Evolutionary conservation across 352 stramenopile genomes (phyloP).

Genomic region (Globisporangium abappressorium): DNA sequence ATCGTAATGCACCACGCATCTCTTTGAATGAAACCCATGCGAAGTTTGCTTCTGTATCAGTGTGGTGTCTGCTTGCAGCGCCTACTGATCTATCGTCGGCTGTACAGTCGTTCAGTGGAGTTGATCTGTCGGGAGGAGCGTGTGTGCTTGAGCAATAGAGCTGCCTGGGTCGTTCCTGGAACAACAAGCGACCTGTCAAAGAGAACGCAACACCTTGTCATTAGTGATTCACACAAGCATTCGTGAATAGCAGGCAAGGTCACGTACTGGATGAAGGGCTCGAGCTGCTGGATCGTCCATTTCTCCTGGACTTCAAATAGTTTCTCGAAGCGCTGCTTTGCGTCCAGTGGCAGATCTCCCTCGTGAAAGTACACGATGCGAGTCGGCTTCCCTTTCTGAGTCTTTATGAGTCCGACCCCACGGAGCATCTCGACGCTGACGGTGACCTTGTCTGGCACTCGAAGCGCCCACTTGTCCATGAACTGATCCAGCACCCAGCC

Average conservation of each 20-base stretch:
- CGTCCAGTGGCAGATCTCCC: conserved; percentile 58
- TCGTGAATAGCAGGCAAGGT: not conserved
- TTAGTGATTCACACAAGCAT: conserved; percentile 8
- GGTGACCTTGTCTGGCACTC: conserved; percentile 60
- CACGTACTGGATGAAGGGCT: conserved; percentile 79
- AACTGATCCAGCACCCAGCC: conserved; percentile 61
- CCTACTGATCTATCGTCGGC: conserved; percentile 21
- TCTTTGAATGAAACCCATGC: not conserved
- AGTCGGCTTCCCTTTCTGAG: conserved; percentile 34
- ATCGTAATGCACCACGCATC: not conserved
- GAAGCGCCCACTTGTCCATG: conserved; percentile 81
- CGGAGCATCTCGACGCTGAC: conserved; percentile 65
- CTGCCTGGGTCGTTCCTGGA: conserved; percentile 64
- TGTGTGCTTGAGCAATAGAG: conserved; percentile 77
- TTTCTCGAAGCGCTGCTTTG: conserved; percentile 72
- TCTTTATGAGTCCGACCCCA: conserved; percentile 57
- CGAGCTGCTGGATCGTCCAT: conserved; percentile 75
- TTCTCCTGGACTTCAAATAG: conserved; percentile 83
- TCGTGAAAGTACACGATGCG: conserved; percentile 70
- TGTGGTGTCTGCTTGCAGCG: no score
- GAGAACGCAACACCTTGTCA: conserved; percentile 1
- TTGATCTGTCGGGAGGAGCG: conserved; percentile 73
- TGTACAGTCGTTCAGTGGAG: conserved; percentile 74
- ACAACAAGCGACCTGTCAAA: conserved; percentile 53
- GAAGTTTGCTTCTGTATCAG: not conserved